Base-by-base conservation (phyloP, 2,329 filamentous ascomycete species). In the Fusarium sp. region DNA sequence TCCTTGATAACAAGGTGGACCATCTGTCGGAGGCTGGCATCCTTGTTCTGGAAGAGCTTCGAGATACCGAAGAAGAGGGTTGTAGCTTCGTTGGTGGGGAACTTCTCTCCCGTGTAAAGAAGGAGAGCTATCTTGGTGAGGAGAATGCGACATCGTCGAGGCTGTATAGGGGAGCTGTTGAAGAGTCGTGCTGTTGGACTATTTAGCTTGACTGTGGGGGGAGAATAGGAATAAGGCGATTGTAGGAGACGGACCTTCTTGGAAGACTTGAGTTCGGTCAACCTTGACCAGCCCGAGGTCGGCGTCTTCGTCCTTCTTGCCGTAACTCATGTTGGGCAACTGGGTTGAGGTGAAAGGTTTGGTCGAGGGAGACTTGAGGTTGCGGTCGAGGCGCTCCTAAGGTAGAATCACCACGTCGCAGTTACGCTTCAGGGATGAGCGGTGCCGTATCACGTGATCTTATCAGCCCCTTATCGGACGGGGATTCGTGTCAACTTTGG, bases 1-100 rank as follows among this genome's bases (percentile, higher is more conserved):
- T 99, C 96, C 90, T 98, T 99, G 86, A 98, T 94, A 81, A 98
- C 92, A 75, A 98, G 89, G 86, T 98, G 97, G 57, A 99, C 95
- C 95, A 98, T 98, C 87, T 99, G 96, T 79, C 96, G 94, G 81
- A 99, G 88, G 78, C 94, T 95, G 79, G 95, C 93, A 92, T 99
- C 96, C 85, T 98, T 98, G 86, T 98, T 98, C 88, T 98, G 95
- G 89, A 99, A 99, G 69, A 98, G 90, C 89, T 98, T 98, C 71
- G 95, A 98, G 83, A 97, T 98, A 78, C 95, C 95, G 83, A 98
- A 98, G 90, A 99, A 99, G 75, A 99, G 92, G 53, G 94, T 95
- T 36, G 96, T 98, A 77, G 96, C 96, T 90, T 99, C 96, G 81
- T 97, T 97, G 68, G 93, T 95, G 50, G 95, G 95, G 87, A 98